Conservation (phyloP, 805 yeast species). For the Jamesozyma lodderae region DNA sequence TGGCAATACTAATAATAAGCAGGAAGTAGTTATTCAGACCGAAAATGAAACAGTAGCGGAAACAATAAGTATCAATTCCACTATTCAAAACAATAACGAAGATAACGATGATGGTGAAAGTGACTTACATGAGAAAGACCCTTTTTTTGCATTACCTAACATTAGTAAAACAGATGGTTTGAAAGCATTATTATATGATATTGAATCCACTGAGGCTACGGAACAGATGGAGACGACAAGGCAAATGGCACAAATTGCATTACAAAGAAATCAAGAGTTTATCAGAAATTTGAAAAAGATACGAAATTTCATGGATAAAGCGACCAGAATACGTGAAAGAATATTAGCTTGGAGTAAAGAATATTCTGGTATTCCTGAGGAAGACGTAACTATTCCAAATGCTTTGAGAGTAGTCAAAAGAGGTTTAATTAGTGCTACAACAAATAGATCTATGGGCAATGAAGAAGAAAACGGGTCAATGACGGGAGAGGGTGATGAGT, state of each 20-base stretch:
- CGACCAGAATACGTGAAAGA: constrained; percentile 63
- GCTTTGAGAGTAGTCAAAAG: constrained; percentile 30
- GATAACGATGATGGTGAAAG: constrained; percentile 10
- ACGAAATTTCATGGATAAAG: constrained; percentile 66
- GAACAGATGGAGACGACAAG: constrained; percentile 61
- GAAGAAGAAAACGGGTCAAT: constrained; percentile 4
- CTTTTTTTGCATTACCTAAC: constrained; percentile 58
- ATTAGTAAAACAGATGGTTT: constrained; percentile 12
- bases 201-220: constrained; percentile 15
- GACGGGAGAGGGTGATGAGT: constrained; percentile 4
- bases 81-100: constrained; percentile 4
- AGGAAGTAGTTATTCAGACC: background rate
- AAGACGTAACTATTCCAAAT: constrained; percentile 32
- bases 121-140: constrained; percentile 35
- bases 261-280: constrained; percentile 81
- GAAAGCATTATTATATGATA: constrained; percentile 2
- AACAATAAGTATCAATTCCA: constrained; percentile 10
- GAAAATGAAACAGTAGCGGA: background rate
- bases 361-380: constrained; percentile 57
- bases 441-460: constrained; percentile 24
- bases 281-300: constrained; percentile 67
- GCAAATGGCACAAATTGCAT: constrained; percentile 64
- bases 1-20: constrained; percentile 15
- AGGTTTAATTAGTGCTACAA: constrained; percentile 30
- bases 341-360: constrained; percentile 80